A percentile compares a stretch with the other conserved stretches of the same genome.
Evolutionary conservation across 2,329 filamentous ascomycete genomes (phyloP).

Genomic region (Penicillium brasilianum): DNA sequence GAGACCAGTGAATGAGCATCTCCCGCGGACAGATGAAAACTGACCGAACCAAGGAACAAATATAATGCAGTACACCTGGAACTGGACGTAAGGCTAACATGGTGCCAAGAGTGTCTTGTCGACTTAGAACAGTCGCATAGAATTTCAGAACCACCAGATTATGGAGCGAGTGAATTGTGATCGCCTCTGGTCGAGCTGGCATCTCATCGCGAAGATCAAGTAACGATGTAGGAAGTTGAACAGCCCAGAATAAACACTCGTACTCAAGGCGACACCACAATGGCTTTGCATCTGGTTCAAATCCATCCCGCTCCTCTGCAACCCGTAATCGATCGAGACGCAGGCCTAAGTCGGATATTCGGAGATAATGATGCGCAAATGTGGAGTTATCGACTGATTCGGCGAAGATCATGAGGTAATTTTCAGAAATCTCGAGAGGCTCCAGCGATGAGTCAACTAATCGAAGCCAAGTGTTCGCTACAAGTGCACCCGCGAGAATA

Average conservation of each 20-base stretch:
- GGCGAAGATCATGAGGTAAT: neutral
- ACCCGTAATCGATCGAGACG: neutral
- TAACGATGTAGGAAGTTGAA: slow-evolving; percentile 3
- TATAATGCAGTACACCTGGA: neutral
- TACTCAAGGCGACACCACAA: slow-evolving; percentile 10
- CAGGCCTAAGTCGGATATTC: neutral
- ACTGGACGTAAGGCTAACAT: neutral
- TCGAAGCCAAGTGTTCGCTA: neutral
- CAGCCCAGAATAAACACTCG: slow-evolving; percentile 10
- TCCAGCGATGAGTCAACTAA: neutral
- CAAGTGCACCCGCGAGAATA: neutral
- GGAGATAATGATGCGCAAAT: neutral
- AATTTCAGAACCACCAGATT: neutral
- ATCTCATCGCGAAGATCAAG: slow-evolving; percentile 5
- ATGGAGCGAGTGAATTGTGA: neutral
- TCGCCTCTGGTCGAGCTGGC: neutral
- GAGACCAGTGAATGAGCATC: neutral
- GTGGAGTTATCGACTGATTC: neutral
- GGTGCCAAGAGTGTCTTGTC: neutral
- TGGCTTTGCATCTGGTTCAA: slow-evolving; percentile 3
- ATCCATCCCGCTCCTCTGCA: neutral
- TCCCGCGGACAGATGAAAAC: neutral
- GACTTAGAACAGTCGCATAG: neutral
- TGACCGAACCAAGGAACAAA: neutral
- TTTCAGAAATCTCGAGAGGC: neutral